Base-by-base conservation (phyloP, 1,139 yeast species). In the Ogataea hybrid region DNA sequence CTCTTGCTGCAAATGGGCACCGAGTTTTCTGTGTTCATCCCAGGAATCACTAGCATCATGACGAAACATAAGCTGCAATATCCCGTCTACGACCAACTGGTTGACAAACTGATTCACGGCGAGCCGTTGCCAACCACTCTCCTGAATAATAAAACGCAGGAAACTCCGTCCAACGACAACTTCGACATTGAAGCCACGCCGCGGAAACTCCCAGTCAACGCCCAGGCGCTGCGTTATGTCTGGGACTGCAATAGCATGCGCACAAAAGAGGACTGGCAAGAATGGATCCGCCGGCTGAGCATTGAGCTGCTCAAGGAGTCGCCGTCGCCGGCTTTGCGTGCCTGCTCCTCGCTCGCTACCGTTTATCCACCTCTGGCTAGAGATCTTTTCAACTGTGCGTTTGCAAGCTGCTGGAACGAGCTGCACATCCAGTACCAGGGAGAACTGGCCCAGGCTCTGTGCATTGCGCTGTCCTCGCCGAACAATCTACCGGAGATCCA, bases 251-350 rank as follows among this genome's bases (percentile, higher is more conserved):
- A 85, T 22, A 92, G 88, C 53, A 77, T 94, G 50, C 76, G 95
- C 34, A 88, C 97, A 0, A 80, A 84, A 52, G 98, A 90, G 57
- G 98, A 92, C 55, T 94, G 98, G 98, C 90, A 85, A 58, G 98
- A 92, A 58, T 94, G 99, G 99, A 81, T 90, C 51, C 77, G 95
- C 42, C 72, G 94, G 44, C 70, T 94, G 37, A 83, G 95, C 56
- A 84, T 88, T 42, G 97, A 89, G 58, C 67, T 94, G 27, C 67
- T 94, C 51, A 87, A 86, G 53, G 96, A 90, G 59, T 86, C 96
- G 37, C 96, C 99, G 4, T 88, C 97, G 0, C 96, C 88, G 58
- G 95, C 97, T 1, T 73, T 94, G 35, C 73, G 97, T 52, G 96
- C 97, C 0, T 92, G 98, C 61, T 88, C 96, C 2, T 84, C 86